phyloP scores from a whole-genome alignment of 2,329 filamentous ascomycete species.

The Alternaria triticina region DNA sequence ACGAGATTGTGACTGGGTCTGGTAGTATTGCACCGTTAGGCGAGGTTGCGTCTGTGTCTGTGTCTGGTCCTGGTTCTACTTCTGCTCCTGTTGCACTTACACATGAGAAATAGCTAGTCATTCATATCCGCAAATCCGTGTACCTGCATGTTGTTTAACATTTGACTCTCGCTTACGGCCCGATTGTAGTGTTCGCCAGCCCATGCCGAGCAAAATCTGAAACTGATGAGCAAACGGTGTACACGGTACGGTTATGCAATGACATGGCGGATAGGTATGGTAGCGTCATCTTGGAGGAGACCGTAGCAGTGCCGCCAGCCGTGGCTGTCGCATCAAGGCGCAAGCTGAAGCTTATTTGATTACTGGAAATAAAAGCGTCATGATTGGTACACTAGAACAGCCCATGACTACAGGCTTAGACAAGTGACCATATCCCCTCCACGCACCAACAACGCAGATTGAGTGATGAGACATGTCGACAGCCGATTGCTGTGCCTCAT shows the following conservation, averaged over 20 bases:
- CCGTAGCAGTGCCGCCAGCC: background rate
- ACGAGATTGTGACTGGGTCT: slow-evolving; percentile 31
- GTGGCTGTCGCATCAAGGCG: background rate
- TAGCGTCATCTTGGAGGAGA: slow-evolving; percentile 4
- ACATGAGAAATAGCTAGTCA: background rate
- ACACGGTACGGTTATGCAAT: background rate
- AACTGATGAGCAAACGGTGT: slow-evolving; percentile 9
- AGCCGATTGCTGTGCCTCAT: background rate
- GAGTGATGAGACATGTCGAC: slow-evolving; percentile 5
- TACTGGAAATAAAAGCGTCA: background rate
- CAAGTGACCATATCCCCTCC: background rate
- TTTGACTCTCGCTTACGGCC: background rate
- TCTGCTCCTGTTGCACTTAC: background rate
- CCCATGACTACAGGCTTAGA: background rate
- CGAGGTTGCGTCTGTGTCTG: slow-evolving; percentile 5
- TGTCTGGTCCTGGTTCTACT: background rate
- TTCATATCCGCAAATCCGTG: slow-evolving; percentile 1
- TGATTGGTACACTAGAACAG: background rate
- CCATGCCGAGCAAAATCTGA: slow-evolving; percentile 5
- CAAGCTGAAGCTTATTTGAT: slow-evolving; percentile 2
- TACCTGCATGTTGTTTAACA: slow-evolving; percentile 11
- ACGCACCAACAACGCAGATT: background rate
- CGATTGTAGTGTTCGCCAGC: slow-evolving; percentile 5
- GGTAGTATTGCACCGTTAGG: slow-evolving; percentile 26
- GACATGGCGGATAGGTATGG: background rate